These are phyloP conservation scores for Aspergillus neotritici DNA, from an alignment of 2,329 filamentous ascomycete species.

Conservation along the genomic window DNA sequence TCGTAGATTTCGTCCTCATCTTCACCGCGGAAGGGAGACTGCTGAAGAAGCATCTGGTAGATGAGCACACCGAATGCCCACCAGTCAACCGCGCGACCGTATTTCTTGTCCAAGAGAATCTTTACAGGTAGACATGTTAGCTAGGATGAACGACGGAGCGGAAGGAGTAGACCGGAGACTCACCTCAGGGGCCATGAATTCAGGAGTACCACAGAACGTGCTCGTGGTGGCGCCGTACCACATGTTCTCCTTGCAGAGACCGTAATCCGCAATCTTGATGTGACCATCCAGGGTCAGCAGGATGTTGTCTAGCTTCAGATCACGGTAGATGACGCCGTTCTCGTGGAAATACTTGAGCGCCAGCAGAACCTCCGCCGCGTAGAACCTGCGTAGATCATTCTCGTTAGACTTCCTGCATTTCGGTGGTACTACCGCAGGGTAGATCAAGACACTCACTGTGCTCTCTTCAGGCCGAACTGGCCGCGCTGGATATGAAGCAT, in stretches of 20 bases:
- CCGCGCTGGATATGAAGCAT: slow-evolving; percentile 99
- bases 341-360: slow-evolving; percentile 99
- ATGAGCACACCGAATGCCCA: slow-evolving; percentile 99
- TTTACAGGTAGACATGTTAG: slow-evolving; percentile 30
- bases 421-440: not conserved
- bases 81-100: slow-evolving; percentile 95
- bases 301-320: slow-evolving; percentile 80
- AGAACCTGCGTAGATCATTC: slow-evolving; percentile 61
- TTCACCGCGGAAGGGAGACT: slow-evolving; percentile 96
- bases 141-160: too few species aligned
- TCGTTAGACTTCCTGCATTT: not conserved
- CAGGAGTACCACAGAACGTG: slow-evolving; percentile 98
- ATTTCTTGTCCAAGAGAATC: slow-evolving; percentile 98
- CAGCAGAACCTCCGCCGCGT: slow-evolving; percentile 93
- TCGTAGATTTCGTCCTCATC: slow-evolving; percentile 99
- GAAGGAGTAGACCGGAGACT: slow-evolving; percentile 13
- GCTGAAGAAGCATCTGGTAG: slow-evolving; percentile 98
- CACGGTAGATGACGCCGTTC: slow-evolving; percentile 94
- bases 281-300: slow-evolving; percentile 90
- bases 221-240: slow-evolving; percentile 96
- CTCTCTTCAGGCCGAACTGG: slow-evolving; percentile 90
- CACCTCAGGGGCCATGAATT: slow-evolving; percentile 99
- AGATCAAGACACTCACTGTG: slow-evolving; percentile 62
- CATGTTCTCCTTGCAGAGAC: slow-evolving; percentile 99
- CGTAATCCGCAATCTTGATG: slow-evolving; percentile 98